Evolutionary conservation across 495 filamentous ascomycete species (phyloP).

Genomic region (Geoglossum glabrum): DNA sequence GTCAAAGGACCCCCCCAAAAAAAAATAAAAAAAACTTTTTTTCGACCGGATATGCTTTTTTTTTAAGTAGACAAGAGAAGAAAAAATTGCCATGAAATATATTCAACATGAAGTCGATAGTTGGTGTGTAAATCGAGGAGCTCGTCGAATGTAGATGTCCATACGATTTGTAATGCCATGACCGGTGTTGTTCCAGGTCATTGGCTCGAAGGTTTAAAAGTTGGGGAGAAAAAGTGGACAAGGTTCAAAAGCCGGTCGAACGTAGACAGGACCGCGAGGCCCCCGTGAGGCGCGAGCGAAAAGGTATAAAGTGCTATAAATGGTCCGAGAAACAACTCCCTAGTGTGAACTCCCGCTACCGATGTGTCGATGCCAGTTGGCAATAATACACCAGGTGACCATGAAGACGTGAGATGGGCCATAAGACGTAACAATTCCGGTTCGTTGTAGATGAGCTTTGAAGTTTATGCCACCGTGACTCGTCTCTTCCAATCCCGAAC

Average conservation of each 20-base stretch:
- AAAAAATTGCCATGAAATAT: neutral
- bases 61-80: neutral
- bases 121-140: neutral
- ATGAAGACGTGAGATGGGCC: neutral
- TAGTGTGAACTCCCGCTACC: neutral
- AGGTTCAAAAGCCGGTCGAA: neutral
- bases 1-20: neutral
- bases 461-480: constrained; percentile 23
- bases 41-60: constrained; percentile 1
- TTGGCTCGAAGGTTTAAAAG: neutral
- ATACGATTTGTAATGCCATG: neutral
- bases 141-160: neutral
- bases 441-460: neutral
- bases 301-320: neutral
- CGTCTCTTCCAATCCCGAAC: constrained; percentile 45
- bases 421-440: constrained; percentile 1
- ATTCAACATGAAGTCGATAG: neutral
- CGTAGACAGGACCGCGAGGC: neutral
- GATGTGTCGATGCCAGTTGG: neutral
- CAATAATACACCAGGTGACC: neutral
- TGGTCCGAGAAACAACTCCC: neutral
- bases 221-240: neutral
- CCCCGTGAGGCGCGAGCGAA: neutral
- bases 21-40: constrained; percentile 1
- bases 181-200: neutral